Percentiles rank a stretch among this genome's conserved stretches.
These are phyloP conservation scores for Barnettozyma botsteinii DNA, from an alignment of 805 yeast genomes.

Conservation along the genomic window DNA sequence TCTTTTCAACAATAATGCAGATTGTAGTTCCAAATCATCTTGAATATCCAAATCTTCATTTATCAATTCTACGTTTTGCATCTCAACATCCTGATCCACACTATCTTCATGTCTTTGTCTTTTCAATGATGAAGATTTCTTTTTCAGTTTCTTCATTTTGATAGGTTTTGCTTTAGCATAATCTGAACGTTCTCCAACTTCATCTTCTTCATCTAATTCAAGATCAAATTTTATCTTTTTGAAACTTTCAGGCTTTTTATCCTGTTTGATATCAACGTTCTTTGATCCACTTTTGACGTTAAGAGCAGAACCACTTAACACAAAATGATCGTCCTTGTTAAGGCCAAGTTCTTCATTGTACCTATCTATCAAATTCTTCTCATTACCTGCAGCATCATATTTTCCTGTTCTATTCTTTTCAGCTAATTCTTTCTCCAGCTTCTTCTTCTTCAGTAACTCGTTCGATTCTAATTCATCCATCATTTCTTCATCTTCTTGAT, in stretches of 20 bases:
- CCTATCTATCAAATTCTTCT: conserved; percentile 12
- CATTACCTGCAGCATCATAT: conserved; percentile 14
- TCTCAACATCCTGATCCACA: conserved; percentile 17
- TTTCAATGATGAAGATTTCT: conserved; percentile 11
- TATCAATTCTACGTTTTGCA: conserved; percentile 25
- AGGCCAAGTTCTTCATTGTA: conserved; percentile 14
- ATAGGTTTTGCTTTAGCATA: conserved; percentile 25
- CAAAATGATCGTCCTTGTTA: conserved; percentile 12
- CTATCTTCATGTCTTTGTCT: conserved; percentile 14
- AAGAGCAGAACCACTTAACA: conserved; percentile 14
- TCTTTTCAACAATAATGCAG: conserved; percentile 24
- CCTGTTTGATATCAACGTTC: background rate
- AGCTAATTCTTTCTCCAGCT: conserved; percentile 13
- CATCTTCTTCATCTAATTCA: conserved; percentile 14
- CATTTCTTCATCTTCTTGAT: conserved; percentile 18
- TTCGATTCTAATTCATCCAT: conserved; percentile 22
- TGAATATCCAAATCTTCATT: conserved; percentile 18
- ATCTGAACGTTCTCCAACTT: conserved; percentile 12
- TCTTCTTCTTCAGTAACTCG: conserved; percentile 13
- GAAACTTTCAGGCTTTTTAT: background rate
- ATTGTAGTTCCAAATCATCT: conserved; percentile 23
- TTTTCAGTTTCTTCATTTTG: conserved; percentile 27
- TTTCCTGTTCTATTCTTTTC: conserved; percentile 10
- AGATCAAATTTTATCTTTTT: conserved; percentile 11
- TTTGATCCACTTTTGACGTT: background rate